A percentile compares a stretch with the other conserved stretches of the same genome.
Conservation (phyloP, 495 filamentous ascomycete genomes). For the Podospora sp. region DNA sequence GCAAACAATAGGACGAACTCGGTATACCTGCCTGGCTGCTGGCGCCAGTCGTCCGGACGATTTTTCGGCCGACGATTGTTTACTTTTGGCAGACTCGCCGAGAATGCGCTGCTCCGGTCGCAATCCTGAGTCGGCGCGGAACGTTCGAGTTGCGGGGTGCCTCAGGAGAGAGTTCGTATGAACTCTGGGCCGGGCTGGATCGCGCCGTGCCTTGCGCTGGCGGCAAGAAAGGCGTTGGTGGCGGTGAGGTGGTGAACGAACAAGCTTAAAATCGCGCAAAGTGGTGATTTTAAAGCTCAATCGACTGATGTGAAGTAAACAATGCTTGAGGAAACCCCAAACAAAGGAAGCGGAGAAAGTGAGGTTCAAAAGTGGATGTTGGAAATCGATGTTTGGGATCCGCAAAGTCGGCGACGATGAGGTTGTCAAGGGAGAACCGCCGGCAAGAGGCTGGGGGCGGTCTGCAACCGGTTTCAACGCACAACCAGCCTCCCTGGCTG, state of each 20-base stretch:
- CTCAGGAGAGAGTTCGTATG: background rate
- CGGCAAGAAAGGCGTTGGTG: background rate
- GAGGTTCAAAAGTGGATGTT: constrained; percentile 16
- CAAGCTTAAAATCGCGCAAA: background rate
- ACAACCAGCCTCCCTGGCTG: constrained; percentile 29
- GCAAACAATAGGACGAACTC: background rate
- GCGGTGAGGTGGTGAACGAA: background rate
- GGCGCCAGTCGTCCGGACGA: background rate
- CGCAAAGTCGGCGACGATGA: background rate
- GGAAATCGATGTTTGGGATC: background rate
- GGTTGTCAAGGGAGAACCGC: constrained; percentile 18
- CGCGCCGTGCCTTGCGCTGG: background rate
- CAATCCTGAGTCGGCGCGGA: background rate
- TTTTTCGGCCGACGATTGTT: background rate
- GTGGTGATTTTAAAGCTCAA: background rate
- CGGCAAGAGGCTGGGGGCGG: constrained; percentile 26
- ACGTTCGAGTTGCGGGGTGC: background rate
- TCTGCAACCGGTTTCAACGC: constrained; percentile 24
- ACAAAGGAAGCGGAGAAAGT: background rate
- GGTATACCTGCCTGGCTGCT: background rate
- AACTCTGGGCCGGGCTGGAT: background rate
- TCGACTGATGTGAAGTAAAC: background rate
- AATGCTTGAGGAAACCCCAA: background rate
- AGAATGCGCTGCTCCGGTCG: background rate
- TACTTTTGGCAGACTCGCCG: background rate